These are phyloP conservation scores for Debaryomyces udenii DNA, from an alignment of 1,139 yeast genomes.

Conservation along the genomic window DNA sequence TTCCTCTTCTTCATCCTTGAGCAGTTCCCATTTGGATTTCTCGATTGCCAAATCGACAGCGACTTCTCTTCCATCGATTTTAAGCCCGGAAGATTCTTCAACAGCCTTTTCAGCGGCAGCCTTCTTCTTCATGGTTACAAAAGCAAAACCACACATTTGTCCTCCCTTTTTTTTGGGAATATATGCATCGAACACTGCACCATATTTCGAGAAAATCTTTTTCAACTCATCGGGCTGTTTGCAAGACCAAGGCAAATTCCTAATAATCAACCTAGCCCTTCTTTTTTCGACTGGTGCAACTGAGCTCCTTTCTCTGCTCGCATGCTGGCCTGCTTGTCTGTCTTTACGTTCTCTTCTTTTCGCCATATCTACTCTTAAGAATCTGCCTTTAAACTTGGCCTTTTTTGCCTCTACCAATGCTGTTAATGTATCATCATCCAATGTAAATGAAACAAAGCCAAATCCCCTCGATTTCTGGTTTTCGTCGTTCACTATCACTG, in stretches of 20 bases:
- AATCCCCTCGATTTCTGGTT: slow-evolving; percentile 84
- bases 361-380: slow-evolving; percentile 82
- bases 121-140: slow-evolving; percentile 84
- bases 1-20: slow-evolving; percentile 42
- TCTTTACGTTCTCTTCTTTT: slow-evolving; percentile 84
- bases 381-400: slow-evolving; percentile 63
- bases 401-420: slow-evolving; percentile 75
- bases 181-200: slow-evolving; percentile 85
- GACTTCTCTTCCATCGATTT: slow-evolving; percentile 88
- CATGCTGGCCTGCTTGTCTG: slow-evolving; percentile 15
- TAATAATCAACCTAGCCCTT: slow-evolving; percentile 79
- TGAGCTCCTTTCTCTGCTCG: slow-evolving; percentile 30
- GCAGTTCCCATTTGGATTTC: slow-evolving; percentile 74
- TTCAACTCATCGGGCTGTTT: slow-evolving; percentile 73
- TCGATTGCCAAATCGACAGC: slow-evolving; percentile 94
- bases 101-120: slow-evolving; percentile 82
- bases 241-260: slow-evolving; percentile 96
- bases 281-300: slow-evolving; percentile 55
- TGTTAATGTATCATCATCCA: slow-evolving; percentile 78
- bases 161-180: slow-evolving; percentile 91
- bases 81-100: slow-evolving; percentile 68
- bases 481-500: slow-evolving; percentile 83
- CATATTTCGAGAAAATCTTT: slow-evolving; percentile 73
- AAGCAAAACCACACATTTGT: slow-evolving; percentile 92
- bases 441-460: slow-evolving; percentile 90